A percentile compares a stretch with the other conserved stretches of the same genome.
These are phyloP conservation scores for Fraxinus greggii DNA, from an alignment of 305 asterid species.

Conservation along the genomic window DNA sequence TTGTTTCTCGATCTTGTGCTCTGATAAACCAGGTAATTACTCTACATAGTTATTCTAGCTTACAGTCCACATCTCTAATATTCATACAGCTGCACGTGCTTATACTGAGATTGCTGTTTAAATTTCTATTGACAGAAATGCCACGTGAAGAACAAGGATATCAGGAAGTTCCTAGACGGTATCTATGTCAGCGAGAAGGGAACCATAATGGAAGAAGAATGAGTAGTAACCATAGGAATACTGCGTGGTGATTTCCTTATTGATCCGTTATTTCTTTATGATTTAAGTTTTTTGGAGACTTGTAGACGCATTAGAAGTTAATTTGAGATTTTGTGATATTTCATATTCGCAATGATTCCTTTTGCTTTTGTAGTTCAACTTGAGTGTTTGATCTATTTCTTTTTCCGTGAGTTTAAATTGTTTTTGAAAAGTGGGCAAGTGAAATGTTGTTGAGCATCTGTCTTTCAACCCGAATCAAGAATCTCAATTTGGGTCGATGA, in stretches of 20 bases:
- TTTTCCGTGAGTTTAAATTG: neutral
- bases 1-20: conserved; percentile 65
- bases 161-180: conserved; percentile 86
- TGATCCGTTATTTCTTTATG: conserved; percentile 3
- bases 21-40: conserved; percentile 55
- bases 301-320: conserved; percentile 25
- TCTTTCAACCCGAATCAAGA: neutral
- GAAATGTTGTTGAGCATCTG: neutral
- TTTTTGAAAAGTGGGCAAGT: neutral
- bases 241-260: conserved; percentile 15
- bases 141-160: conserved; percentile 72
- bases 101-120: neutral
- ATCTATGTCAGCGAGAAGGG: conserved; percentile 89
- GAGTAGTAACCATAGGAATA: conserved; percentile 22
- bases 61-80: neutral
- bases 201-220: conserved; percentile 59
- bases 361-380: neutral
- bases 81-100: neutral
- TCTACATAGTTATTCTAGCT: neutral
- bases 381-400: neutral
- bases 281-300: conserved; percentile 22
- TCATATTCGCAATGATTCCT: neutral
- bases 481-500: neutral
- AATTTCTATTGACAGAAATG: conserved; percentile 47
- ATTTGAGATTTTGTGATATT: conserved; percentile 32